Base-by-base conservation (phyloP, 2,329 filamentous ascomycete species). In the Colletotrichum gigasporum region DNA sequence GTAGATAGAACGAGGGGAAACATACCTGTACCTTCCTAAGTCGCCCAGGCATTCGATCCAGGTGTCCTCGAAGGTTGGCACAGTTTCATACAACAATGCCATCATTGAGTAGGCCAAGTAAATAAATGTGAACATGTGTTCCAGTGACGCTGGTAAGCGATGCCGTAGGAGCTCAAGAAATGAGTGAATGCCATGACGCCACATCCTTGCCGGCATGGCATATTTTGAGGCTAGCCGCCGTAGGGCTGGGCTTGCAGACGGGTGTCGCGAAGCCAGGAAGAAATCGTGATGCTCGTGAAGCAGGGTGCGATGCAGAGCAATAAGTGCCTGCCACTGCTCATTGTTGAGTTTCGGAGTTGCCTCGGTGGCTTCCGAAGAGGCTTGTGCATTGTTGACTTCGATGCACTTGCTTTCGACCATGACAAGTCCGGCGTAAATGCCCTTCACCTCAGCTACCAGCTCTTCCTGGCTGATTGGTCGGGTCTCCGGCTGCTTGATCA, bases 41-140 rank as follows among this genome's bases (percentile, higher is more conserved):
- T 98, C 94, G 0, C 94, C 95, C 0, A 98, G 79, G 57, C 94
- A 97, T 70, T 97, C 94, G 11, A 96, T 92, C 95, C 94, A 98
- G 0, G 92, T 97, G 63, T 96, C 91, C 57, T 91, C 87, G 69
- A 96, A 97, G 0, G 86, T 83, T 0, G 91, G 89, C 0, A 97
- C 92, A 0, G 92, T 97, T 71, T 97, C 94, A 64, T 93, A 91
- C 0, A 97, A 78, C 0, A 97, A 77, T 0, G 92, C 91, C 85
- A 97, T 92, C 87, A 96, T 96, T 3, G 90, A 91, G 69, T 97
- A 98, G 0, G 94, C 90, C 12, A 94, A 78, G 67, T 96, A 96
- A 2, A 98, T 93, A 61, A 97, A 98, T 0, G 89, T 88, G 0
- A 97, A 80, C 94, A 98, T 97, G 61, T 96, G 91, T 51, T 97